Percentiles rank a stretch among this genome's conserved stretches.
Conservation (phyloP, 495 filamentous ascomycete genomes). For the Neurospora sp. region DNA sequence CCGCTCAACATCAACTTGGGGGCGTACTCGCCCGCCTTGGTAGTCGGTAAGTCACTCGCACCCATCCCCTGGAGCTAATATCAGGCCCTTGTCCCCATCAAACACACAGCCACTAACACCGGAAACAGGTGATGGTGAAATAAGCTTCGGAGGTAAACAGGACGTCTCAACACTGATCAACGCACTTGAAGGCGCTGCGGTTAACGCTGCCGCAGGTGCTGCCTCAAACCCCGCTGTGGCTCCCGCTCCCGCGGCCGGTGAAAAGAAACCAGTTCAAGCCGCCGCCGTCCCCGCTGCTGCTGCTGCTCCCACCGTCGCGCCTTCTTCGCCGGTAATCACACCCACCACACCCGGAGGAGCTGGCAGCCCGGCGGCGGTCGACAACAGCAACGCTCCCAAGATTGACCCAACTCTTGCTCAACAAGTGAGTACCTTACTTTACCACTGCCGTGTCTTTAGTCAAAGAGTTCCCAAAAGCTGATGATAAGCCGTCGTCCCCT, state of each 20-base stretch:
- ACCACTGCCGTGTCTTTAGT: not conserved
- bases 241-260: not conserved
- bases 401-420: conserved; percentile 25
- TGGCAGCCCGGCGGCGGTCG: conserved; percentile 14
- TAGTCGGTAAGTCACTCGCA: conserved; percentile 16
- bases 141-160: conserved; percentile 46
- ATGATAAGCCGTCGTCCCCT: conserved; percentile 2
- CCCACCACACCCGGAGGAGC: conserved; percentile 2
- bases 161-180: conserved; percentile 40
- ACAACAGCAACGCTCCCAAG: conserved; percentile 1
- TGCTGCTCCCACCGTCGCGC: not conserved
- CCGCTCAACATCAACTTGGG: conserved; percentile 53
- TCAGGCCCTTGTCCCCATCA: too few species aligned
- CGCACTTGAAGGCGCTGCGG: conserved; percentile 39
- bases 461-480: not conserved
- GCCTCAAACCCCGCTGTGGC: conserved; percentile 9
- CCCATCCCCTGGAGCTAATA: too few species aligned
- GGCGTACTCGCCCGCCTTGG: conserved; percentile 48
- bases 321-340: conserved; percentile 1
- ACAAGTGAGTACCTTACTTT: conserved; percentile 19
- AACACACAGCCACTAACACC: conserved; percentile 5
- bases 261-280: conserved; percentile 3
- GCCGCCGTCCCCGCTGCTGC: conserved; percentile 11
- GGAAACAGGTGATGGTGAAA: conserved; percentile 53
- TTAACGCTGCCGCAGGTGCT: conserved; percentile 29